Evolutionary conservation across 2,329 filamentous ascomycete genomes (phyloP).

Genomic region (Aspergillus alliaceus): DNA sequence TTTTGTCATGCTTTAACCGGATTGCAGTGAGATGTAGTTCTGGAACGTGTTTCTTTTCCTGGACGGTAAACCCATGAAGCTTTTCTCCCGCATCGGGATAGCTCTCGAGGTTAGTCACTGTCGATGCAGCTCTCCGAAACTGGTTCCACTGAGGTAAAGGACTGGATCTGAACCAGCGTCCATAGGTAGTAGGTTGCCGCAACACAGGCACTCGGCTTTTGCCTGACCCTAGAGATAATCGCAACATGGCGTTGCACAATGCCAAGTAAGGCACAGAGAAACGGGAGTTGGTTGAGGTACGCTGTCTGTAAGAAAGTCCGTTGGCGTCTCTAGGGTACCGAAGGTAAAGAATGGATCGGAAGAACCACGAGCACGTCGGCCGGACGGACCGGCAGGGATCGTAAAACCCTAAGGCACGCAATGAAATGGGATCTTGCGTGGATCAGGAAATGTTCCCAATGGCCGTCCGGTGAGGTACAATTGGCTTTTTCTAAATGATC

Average conservation of each 20-base stretch:
- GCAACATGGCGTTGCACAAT: slow-evolving; percentile 28
- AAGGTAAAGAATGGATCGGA: background rate
- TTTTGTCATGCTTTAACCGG: slow-evolving; percentile 90
- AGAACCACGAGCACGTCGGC: background rate
- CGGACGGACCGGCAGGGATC: background rate
- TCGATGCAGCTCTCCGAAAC: slow-evolving; percentile 42
- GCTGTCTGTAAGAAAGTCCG: background rate
- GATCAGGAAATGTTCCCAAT: background rate
- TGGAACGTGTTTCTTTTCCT: slow-evolving; percentile 86
- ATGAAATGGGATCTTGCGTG: background rate
- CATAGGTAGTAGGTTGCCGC: slow-evolving; percentile 17
- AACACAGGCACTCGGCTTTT: slow-evolving; percentile 25
- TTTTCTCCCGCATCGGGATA: slow-evolving; percentile 79
- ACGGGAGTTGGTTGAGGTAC: background rate
- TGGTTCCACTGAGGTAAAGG: slow-evolving; percentile 18
- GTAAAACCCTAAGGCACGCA: background rate
- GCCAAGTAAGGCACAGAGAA: background rate
- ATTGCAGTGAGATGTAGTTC: slow-evolving; percentile 91
- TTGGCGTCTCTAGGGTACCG: background rate
- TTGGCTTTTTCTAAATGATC: background rate
- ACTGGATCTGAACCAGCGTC: slow-evolving; percentile 20
- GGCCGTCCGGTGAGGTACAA: background rate
- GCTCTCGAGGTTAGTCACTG: slow-evolving; percentile 72
- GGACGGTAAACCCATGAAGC: slow-evolving; percentile 89
- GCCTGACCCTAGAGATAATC: slow-evolving; percentile 29